Evolutionary conservation across 2,329 filamentous ascomycete genomes (phyloP), one percentile per base, ranked within the genome.

Genomic region (Cytospora mali): DNA sequence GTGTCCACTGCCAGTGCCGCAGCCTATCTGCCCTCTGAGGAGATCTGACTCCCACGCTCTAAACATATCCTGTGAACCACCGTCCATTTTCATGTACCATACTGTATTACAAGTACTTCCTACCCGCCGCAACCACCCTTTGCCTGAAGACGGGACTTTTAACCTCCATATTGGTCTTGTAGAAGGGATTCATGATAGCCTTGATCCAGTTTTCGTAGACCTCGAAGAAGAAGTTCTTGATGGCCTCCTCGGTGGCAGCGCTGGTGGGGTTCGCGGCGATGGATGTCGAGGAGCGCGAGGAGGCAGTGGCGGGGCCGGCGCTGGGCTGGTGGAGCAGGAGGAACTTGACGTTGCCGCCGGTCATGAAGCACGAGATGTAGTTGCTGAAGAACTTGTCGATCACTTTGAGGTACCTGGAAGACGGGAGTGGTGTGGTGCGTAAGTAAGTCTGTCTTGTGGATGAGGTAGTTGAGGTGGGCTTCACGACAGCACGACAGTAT

Each of bases 181-280:
- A 98, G 75, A 99, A 99, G 0, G 95, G 95, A 73, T 88, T 98
- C 95, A 99, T 98, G 62, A 93, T 88, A 14, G 93, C 91, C 83
- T 99, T 99, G 68, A 97, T 86, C 89, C 94, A 99, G 69, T 88
- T 92, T 78, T 99, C 95, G 78, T 97, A 98, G 14, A 97, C 91
- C 74, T 99, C 95, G 18, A 85, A 83, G 79, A 99, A 97, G 79
- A 98, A 99, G 76, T 92, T 92, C 74, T 92, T 88, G 70, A 98
- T 91, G 5, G 95, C 94, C 79, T 99, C 95, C 78, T 99, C 95
- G 6, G 94, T 96, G 73, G 94, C 92, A 6, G 92, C 89, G 64
- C 89, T 91, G 3, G 89, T 94, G 0, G 94, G 94, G 75, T 97
- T 97, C 68, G 89, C 88, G 61, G 87, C 89, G 62, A 92, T 89